These are phyloP conservation scores for Steccherinum ochraceum DNA, from an alignment of 768 basidiomycete genomes.

Conservation along the genomic window DNA sequence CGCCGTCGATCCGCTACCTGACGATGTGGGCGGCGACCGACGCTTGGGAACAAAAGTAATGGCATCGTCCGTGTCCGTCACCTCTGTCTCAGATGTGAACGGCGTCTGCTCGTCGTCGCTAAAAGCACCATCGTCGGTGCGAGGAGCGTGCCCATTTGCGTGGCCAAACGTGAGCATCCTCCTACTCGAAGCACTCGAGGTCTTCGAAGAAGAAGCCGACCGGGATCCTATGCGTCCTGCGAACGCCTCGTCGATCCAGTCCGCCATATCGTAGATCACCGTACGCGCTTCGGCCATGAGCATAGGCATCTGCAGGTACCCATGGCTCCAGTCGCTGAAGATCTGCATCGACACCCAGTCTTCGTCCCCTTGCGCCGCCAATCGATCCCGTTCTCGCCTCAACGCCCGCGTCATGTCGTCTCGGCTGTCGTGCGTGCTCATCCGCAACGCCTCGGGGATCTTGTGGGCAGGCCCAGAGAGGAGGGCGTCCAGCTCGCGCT, in stretches of 20 bases:
- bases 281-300: conserved; percentile 78
- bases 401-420: conserved; percentile 29
- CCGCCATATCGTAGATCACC: conserved; percentile 77
- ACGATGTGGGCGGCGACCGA: conserved; percentile 21
- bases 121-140: background rate
- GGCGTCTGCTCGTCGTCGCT: conserved; percentile 18
- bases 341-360: conserved; percentile 95
- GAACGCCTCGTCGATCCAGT: conserved; percentile 88
- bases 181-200: background rate
- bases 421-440: conserved; percentile 36
- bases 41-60: conserved; percentile 69
- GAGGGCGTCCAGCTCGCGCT: conserved; percentile 60
- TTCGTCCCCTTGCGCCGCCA: conserved; percentile 70
- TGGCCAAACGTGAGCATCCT: background rate
- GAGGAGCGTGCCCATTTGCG: background rate
- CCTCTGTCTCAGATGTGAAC: conserved; percentile 36
- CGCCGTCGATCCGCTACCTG: conserved; percentile 14
- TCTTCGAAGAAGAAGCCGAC: background rate
- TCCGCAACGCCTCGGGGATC: conserved; percentile 57
- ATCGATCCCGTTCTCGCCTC: conserved; percentile 52
- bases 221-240: conserved; percentile 8
- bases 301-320: conserved; percentile 91
- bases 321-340: conserved; percentile 96
- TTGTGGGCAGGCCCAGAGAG: conserved; percentile 56
- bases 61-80: conserved; percentile 62